Conservation (phyloP, 2,329 filamentous ascomycete genomes). For the Aureobasidium musti region DNA sequence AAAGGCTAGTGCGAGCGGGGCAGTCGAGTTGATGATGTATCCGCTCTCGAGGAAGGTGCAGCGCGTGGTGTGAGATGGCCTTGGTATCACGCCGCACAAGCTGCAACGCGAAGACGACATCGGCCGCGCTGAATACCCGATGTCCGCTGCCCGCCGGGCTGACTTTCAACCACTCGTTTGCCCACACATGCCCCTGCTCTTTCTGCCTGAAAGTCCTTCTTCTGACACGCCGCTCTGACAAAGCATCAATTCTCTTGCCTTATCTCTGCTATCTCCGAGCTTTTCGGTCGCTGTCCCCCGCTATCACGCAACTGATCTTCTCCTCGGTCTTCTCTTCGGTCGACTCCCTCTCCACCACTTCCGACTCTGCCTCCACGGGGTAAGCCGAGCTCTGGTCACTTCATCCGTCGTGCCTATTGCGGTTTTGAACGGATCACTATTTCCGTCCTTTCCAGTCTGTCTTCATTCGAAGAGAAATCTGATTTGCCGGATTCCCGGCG, state of each 20-base stretch:
- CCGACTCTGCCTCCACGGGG: slow-evolving; percentile 23
- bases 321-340: slow-evolving; percentile 19
- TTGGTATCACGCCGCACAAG: slow-evolving; percentile 17
- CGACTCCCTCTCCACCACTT: slow-evolving; percentile 16
- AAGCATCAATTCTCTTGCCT: slow-evolving; percentile 9
- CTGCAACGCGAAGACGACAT: slow-evolving; percentile 18
- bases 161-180: slow-evolving; percentile 23
- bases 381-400: slow-evolving; percentile 9
- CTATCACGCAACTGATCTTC: slow-evolving; percentile 8
- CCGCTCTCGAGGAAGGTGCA: neutral
- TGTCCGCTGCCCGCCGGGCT: slow-evolving; percentile 5
- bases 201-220: slow-evolving; percentile 7
- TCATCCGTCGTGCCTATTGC: slow-evolving; percentile 19
- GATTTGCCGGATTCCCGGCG: neutral
- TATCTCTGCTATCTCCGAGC: slow-evolving; percentile 19
- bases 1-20: slow-evolving; percentile 6
- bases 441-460: neutral
- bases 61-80: slow-evolving; percentile 23
- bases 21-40: neutral
- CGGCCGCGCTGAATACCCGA: slow-evolving; percentile 18
- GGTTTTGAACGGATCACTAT: neutral
- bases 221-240: slow-evolving; percentile 15
- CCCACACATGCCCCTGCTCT: neutral
- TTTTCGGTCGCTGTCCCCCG: slow-evolving; percentile 2
- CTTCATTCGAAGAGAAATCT: neutral